Evolutionary conservation across 768 basidiomycete species (phyloP).

Genomic region (Rossbeevera mucosa): DNA sequence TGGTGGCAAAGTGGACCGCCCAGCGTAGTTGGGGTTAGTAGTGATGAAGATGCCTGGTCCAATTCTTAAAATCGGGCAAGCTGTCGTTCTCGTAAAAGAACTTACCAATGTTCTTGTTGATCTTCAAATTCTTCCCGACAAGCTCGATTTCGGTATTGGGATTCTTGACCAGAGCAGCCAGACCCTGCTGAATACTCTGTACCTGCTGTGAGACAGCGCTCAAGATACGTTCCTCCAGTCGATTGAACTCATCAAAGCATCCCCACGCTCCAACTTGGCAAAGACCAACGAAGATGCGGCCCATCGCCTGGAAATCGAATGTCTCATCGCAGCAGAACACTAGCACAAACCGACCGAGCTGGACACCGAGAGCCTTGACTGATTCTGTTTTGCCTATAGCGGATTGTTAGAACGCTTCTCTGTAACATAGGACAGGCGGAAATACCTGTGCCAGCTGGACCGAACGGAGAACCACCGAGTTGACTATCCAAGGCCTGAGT

Average conservation of each 20-base stretch:
- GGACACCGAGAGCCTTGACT: conserved; percentile 96
- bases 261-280: conserved; percentile 99
- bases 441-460: conserved; percentile 93
- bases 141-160: conserved; percentile 90
- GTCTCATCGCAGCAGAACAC: conserved; percentile 99
- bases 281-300: conserved; percentile 96
- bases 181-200: conserved; percentile 95
- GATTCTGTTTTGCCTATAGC: conserved; percentile 92
- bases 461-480: conserved; percentile 95
- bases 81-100: background rate
- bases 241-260: conserved; percentile 96
- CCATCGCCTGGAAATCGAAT: conserved; percentile 99
- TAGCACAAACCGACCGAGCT: conserved; percentile 96
- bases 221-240: conserved; percentile 95
- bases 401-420: conserved; percentile 2
- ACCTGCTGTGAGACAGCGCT: conserved; percentile 99
- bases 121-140: conserved; percentile 88
- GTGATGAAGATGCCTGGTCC: conserved; percentile 91
- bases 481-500: conserved; percentile 95
- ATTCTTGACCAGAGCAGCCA: conserved; percentile 77
- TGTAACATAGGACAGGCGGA: background rate
- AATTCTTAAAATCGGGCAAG: conserved; percentile 5
- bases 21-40: conserved; percentile 98
- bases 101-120: conserved; percentile 89
- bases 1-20: conserved; percentile 85